Base-by-base conservation (phyloP, 2,329 filamentous ascomycete species). In the Aphanocladium album region DNA sequence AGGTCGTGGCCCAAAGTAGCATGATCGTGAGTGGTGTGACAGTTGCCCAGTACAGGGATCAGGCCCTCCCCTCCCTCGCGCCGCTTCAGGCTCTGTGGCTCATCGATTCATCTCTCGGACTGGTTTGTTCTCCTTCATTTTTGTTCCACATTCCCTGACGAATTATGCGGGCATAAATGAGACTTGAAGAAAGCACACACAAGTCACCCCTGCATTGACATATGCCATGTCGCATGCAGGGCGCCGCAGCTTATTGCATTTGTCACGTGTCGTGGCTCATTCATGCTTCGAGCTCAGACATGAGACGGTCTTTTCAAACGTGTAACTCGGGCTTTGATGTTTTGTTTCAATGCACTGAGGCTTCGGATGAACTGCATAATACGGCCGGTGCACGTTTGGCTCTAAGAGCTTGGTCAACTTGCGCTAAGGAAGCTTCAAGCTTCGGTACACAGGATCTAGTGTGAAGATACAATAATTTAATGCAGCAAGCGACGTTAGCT, bases 251-350 rank as follows among this genome's bases (percentile, higher is more conserved):
- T 21, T 27, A 12, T 39, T 39, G 11, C 35, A 7, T 23, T 17
- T 17, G 55, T 41, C 55, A 49, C n/a, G 33, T 57, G 55, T 41
- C 33, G 21, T 25, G 43, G 55, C 45, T 50, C 21, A 21, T 57
- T 49, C 11, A 57, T 57, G 45, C 55, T 25, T 19, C 35, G 21
- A 49, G 33, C 45, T 23, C 12, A 30, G 55, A 50, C 55, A 41
- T 49, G 55, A 57, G 55, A 57, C 55, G 55, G 45, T 41, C n/a
- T 41, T 5, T 56, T 50, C 9, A 57, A 50, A 57, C 45, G 45
- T 50, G 23, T 9, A 16, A 50, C n/a, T 37, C n/a, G 9, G 17
- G 49, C 21, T 19, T 25, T 27, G 8, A n/a, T 57, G 33, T 37
- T 57, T 57, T 57, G 45, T 57, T 57, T 57, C 45, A 27, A 57